phyloP scores from a whole-genome alignment of 768 basidiomycete species.

The Rhodotorula kratochvilovae region DNA sequence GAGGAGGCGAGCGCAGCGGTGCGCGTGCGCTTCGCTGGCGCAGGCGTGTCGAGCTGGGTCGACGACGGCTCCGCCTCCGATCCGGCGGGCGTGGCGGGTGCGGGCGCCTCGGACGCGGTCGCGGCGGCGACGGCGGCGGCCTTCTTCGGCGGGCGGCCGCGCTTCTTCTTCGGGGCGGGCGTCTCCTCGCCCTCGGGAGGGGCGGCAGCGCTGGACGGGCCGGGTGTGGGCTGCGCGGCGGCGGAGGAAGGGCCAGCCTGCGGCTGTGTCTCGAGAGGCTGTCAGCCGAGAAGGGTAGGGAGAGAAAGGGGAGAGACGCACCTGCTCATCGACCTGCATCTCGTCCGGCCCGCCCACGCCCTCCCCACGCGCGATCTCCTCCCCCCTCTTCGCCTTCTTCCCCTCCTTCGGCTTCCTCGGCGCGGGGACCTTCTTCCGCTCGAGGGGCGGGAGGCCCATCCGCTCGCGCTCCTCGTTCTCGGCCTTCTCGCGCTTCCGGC shows the following conservation, averaged over 20 bases:
- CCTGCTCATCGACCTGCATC: neutral
- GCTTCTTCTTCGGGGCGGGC: constrained; percentile 46
- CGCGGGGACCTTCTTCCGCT: constrained; percentile 36
- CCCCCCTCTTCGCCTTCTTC: neutral
- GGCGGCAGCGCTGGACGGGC: neutral
- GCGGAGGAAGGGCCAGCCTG: neutral
- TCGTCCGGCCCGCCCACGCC: constrained; percentile 10
- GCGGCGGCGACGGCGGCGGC: neutral
- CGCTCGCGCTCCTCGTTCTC: constrained; percentile 38
- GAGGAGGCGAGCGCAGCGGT: neutral
- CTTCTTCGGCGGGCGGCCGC: constrained; percentile 47
- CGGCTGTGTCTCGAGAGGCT: neutral
- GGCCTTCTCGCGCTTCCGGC: constrained; percentile 40
- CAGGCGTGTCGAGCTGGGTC: no score
- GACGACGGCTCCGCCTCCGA: no score
- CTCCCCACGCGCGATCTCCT: neutral
- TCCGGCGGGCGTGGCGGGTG: neutral
- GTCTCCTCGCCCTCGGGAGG: no score
- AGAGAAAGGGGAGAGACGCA: neutral
- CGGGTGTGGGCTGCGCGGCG: no score
- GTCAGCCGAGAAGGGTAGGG: neutral
- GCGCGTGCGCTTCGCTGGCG: neutral
- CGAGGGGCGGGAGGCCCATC: constrained; percentile 17
- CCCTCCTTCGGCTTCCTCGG: constrained; percentile 36
- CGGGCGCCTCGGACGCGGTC: neutral